phyloP scores from a whole-genome alignment of 2,329 filamentous ascomycete genomes.

The Aureobasidium sp. region DNA sequence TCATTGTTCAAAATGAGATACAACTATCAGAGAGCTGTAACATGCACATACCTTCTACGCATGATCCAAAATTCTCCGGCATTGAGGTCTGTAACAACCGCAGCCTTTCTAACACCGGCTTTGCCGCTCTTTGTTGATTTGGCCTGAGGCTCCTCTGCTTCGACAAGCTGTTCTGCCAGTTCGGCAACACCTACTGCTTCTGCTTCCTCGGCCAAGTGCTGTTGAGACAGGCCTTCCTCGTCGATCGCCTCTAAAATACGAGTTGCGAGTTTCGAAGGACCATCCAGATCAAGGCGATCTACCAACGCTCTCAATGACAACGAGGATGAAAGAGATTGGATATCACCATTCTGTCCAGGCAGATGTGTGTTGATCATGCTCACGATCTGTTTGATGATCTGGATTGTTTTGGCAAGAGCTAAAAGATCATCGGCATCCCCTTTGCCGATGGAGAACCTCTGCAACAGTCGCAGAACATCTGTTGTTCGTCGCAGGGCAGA shows the following conservation, averaged over 20 bases:
- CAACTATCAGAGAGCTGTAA: background rate
- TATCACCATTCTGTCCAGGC: no score
- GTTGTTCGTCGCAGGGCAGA: conserved; percentile 65
- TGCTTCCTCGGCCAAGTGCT: conserved; percentile 69
- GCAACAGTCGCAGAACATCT: conserved; percentile 82
- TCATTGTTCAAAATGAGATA: background rate
- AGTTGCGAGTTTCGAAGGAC: conserved; percentile 60
- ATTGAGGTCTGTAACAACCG: conserved; percentile 17
- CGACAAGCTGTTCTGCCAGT: conserved; percentile 56
- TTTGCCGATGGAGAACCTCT: conserved; percentile 86
- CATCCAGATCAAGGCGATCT: conserved; percentile 56
- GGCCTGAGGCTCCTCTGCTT: conserved; percentile 19
- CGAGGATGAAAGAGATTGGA: background rate
- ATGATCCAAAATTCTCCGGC: conserved; percentile 55
- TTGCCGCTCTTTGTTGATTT: conserved; percentile 17
- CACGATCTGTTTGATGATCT: conserved; percentile 62
- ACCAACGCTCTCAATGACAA: conserved; percentile 20
- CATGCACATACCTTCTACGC: conserved; percentile 35
- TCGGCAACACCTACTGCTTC: conserved; percentile 63
- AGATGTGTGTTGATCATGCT: conserved; percentile 30
- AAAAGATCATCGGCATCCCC: conserved; percentile 91
- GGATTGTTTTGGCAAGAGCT: conserved; percentile 72
- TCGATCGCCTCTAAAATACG: conserved; percentile 76
- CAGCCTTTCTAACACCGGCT: background rate
- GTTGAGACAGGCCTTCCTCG: conserved; percentile 78